phyloP scores from a whole-genome alignment of 2,329 filamentous ascomycete genomes.

The Sporothrix curviconia region DNA sequence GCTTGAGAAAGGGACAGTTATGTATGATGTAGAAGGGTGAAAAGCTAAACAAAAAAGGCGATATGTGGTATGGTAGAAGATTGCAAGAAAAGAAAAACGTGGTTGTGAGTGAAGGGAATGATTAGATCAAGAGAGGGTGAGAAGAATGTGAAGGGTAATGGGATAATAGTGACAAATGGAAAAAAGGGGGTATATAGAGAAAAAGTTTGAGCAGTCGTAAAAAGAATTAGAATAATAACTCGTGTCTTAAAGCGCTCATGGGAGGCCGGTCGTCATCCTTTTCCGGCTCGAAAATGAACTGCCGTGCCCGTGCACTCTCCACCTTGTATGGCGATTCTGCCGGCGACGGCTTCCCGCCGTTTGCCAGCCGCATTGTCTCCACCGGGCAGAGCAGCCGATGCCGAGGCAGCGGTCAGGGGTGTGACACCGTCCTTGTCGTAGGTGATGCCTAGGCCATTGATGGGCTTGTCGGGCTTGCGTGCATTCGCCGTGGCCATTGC shows the following conservation, averaged over 20 bases:
- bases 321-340: conserved; percentile 24
- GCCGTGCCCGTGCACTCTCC: conserved; percentile 28
- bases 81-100: too few species aligned
- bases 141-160: neutral
- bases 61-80: too few species aligned
- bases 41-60: neutral
- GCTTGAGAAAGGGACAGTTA: neutral
- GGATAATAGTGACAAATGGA: neutral
- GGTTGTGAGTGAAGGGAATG: neutral
- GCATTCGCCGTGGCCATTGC: conserved; percentile 20
- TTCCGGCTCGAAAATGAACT: conserved; percentile 28
- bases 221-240: neutral
- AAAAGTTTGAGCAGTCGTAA: neutral
- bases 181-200: conserved; percentile 16
- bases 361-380: neutral
- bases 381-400: neutral
- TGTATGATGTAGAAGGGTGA: neutral
- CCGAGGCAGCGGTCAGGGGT: neutral
- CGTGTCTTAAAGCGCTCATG: conserved; percentile 21
- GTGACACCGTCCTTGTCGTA: conserved; percentile 33
- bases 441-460: conserved; percentile 31
- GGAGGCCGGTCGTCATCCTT: conserved; percentile 25
- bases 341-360: neutral
- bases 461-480: conserved; percentile 13
- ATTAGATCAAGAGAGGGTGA: too few species aligned